Base-by-base conservation (phyloP, 352 stramenopile species). In the Nothophytophthora sp. region DNA sequence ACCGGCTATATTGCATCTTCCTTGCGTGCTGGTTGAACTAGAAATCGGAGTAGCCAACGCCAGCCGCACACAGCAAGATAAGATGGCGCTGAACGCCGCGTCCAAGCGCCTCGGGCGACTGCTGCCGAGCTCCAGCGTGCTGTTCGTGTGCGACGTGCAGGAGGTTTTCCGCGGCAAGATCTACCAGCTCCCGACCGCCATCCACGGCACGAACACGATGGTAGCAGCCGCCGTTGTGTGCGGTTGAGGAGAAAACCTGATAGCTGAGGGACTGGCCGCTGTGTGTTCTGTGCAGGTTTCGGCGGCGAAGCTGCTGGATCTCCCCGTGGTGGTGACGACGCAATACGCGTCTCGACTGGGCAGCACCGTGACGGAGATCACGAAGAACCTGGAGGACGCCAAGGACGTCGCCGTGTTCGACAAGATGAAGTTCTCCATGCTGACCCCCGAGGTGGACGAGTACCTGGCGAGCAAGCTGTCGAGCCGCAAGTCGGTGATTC, bases 401-500 rank as follows among this genome's bases (percentile, higher is more conserved):
- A 50, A 67, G 20, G 62, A 69, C 41, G 54, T 77, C 30, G 82
- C 80, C 22, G 76, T 92, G 4, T 98, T 98, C 54, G 92, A 98
- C 76, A 99, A 99, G 83, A 99, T 96, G 65, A 78, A 96, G 47
- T 99, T 99, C 72, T 98, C 89, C 13, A 99, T 99, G 97, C 68
- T 98, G 32, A 98, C 95, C n/a, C 67, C 78, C 20, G 95, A 99
- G 52, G 90, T 98, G 11, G 69, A 83, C 24, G 52, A 66, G 23
- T 73, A 98, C 55, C 52, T 99, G 29, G 50, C 70, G 22, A 50
- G 32, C 12, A 60, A 60, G 30, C 66, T 74, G 44, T 54, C 57
- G 16, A 56, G 81, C 45, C 78, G 76, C 60, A 90, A 74, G 60
- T 95, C 87, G 6, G 82, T 97, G 36, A 79, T 98, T 28, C 70